These are phyloP conservation scores for Fusarium anthophilum DNA, from an alignment of 2,329 filamentous ascomycete genomes.

Conservation along the genomic window DNA sequence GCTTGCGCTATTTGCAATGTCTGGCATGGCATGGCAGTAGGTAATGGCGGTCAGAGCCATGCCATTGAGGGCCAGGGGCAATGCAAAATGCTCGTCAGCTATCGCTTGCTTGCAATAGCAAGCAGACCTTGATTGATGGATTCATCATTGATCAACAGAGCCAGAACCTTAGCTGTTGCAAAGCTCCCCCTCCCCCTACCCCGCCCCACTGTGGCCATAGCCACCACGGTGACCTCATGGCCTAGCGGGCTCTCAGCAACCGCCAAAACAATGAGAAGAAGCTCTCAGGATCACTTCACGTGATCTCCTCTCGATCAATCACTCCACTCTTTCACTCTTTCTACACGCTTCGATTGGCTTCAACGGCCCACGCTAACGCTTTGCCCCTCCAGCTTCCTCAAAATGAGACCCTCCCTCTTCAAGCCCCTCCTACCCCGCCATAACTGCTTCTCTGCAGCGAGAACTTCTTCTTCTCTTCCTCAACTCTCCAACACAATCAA, in stretches of 20 bases:
- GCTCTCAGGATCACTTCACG: constrained; percentile 42
- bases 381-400: constrained; percentile 54
- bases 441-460: constrained; percentile 51
- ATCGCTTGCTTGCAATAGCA: not conserved
- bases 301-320: constrained; percentile 38
- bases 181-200: constrained; percentile 23
- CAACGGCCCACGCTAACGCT: constrained; percentile 48
- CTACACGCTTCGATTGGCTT: constrained; percentile 40
- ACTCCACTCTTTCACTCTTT: constrained; percentile 13
- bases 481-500: constrained; percentile 54
- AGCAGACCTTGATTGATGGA: not conserved
- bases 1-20: not conserved
- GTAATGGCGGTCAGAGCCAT: constrained; percentile 29
- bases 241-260: constrained; percentile 1
- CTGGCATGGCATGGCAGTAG: not conserved
- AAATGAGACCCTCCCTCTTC: constrained; percentile 57
- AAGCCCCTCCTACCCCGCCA: constrained; percentile 60
- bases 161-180: constrained; percentile 21
- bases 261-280: constrained; percentile 17
- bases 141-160: constrained; percentile 27
- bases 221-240: constrained; percentile 43
- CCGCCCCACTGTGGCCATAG: constrained; percentile 31
- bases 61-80: constrained; percentile 5
- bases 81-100: constrained; percentile 6
- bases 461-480: constrained; percentile 55